These are phyloP conservation scores for Ophiostoma australiae DNA, from an alignment of 2,329 filamentous ascomycete species.

Conservation along the genomic window DNA sequence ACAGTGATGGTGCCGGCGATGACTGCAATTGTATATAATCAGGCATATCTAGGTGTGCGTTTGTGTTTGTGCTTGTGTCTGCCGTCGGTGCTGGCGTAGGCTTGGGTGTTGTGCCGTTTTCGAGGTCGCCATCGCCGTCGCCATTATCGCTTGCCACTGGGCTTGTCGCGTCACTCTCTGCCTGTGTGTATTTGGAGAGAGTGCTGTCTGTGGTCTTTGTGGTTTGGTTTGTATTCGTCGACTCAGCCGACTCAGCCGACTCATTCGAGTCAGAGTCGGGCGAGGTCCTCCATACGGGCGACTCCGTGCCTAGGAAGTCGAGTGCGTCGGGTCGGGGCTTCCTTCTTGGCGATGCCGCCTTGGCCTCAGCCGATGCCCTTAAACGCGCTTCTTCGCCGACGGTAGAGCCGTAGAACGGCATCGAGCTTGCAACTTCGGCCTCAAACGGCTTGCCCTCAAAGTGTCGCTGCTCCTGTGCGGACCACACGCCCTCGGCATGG, in stretches of 20 bases:
- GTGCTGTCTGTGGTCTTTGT: background rate
- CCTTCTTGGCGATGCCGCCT: background rate
- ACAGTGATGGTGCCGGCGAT: background rate
- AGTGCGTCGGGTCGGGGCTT: slow-evolving; percentile 38
- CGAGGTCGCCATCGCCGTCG: background rate
- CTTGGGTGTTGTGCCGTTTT: background rate
- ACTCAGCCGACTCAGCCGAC: background rate
- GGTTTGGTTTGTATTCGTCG: background rate
- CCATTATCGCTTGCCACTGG: background rate
- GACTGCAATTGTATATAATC: background rate
- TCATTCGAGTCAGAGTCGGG: background rate
- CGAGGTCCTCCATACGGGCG: background rate
- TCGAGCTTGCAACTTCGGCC: slow-evolving; percentile 9
- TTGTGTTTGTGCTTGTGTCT: background rate
- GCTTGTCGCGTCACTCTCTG: background rate
- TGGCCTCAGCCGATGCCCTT: background rate
- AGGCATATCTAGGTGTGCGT: background rate
- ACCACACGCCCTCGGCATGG: slow-evolving; percentile 15
- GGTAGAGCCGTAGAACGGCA: slow-evolving; percentile 20
- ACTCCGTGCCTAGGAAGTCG: slow-evolving; percentile 47
- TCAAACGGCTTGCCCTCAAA: slow-evolving; percentile 18
- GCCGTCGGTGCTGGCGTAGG: background rate
- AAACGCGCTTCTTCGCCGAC: slow-evolving; percentile 7
- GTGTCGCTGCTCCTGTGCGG: slow-evolving; percentile 17
- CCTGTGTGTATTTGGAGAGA: background rate